Conservation (phyloP, 805 yeast species). For the Barnettozyma populi region DNA sequence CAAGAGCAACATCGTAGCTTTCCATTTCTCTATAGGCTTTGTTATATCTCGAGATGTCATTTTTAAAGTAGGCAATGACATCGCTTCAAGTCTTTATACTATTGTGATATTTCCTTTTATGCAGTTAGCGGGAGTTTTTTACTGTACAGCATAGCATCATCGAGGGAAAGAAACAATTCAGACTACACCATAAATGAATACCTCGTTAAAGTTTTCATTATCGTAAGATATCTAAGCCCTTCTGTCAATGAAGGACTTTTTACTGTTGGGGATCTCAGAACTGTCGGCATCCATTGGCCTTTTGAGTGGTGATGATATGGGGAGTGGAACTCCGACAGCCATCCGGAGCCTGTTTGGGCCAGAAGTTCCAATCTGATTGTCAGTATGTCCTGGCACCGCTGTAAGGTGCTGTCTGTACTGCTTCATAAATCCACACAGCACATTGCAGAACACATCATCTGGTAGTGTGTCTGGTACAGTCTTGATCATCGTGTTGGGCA, state of each 20-base stretch:
- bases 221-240: constrained; percentile 1
- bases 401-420: background rate
- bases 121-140: background rate
- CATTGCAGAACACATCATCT: constrained; percentile 6
- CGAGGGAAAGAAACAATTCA: background rate
- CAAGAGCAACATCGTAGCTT: constrained; percentile 8
- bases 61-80: background rate
- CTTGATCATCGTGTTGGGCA: constrained; percentile 10
- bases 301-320: constrained; percentile 11
- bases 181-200: background rate
- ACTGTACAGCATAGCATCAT: background rate
- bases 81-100: background rate
- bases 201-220: background rate
- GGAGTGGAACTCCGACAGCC: background rate
- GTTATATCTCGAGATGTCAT: background rate
- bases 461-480: constrained; percentile 29
- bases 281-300: constrained; percentile 12
- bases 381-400: background rate
- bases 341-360: background rate
- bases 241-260: background rate
- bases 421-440: background rate
- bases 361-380: background rate
- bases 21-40: background rate
- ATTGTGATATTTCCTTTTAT: background rate
- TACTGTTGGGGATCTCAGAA: constrained; percentile 5